Evolutionary conservation across 176 grass and related monocot species (phyloP).

Genomic region (Saccharum officinarum): DNA sequence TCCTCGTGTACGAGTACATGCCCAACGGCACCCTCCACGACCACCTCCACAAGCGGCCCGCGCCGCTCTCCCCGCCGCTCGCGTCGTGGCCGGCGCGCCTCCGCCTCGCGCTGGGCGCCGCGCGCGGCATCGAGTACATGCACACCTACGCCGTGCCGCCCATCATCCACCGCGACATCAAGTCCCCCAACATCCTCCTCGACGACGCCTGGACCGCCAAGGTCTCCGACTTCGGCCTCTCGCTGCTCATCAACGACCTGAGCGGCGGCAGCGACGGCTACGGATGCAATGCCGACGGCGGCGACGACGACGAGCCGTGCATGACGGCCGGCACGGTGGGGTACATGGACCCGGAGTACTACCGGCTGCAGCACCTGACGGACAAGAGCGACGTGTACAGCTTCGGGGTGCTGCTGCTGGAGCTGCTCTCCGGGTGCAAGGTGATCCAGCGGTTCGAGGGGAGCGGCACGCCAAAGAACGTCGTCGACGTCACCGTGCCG

Average conservation of each 20-base stretch:
- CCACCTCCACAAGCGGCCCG: constrained; percentile 60
- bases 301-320: constrained; percentile 33
- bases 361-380: constrained; percentile 82
- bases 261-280: neutral
- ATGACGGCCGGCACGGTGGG: constrained; percentile 78
- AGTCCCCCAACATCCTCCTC: constrained; percentile 82
- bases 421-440: constrained; percentile 75
- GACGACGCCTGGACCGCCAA: constrained; percentile 70
- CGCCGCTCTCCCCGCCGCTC: constrained; percentile 46
- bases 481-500: constrained; percentile 72
- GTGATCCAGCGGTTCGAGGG: constrained; percentile 69
- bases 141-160: constrained; percentile 94
- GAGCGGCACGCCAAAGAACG: constrained; percentile 79
- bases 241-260: constrained; percentile 47
- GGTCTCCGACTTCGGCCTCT: constrained; percentile 90
- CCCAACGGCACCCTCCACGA: constrained; percentile 78
- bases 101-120: constrained; percentile 79
- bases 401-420: constrained; percentile 82
- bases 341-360: constrained; percentile 99
- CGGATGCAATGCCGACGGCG: neutral
- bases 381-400: constrained; percentile 97
- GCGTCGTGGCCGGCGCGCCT: constrained; percentile 61
- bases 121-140: constrained; percentile 90
- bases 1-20: constrained; percentile 96
- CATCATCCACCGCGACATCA: constrained; percentile 88